These are phyloP conservation scores for Prunus davidiana DNA, from an alignment of 306 rosid genomes.

Conservation along the genomic window DNA sequence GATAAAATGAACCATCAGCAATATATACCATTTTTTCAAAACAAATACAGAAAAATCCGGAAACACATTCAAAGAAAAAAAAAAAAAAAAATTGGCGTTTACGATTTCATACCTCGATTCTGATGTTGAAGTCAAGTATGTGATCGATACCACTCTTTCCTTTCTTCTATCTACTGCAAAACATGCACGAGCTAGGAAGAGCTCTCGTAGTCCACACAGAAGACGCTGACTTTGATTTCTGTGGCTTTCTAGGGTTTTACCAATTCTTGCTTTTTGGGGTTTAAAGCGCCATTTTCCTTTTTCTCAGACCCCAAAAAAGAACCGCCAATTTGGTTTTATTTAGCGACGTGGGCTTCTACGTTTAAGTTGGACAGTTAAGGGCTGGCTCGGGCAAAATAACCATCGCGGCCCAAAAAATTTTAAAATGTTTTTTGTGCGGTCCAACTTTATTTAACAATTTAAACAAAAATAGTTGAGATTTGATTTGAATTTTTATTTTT, in stretches of 20 bases:
- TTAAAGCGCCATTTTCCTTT: conserved; percentile 1
- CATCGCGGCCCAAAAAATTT: not conserved
- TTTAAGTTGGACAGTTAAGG: not conserved
- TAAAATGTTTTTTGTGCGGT: not conserved
- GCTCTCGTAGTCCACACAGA: not conserved
- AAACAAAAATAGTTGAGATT: too few species aligned
- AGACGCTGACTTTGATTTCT: not conserved
- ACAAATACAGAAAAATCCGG: not conserved
- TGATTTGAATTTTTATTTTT: too few species aligned
- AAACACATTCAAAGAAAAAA: not conserved
- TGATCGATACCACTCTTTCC: not conserved
- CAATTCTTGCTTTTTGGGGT: not conserved
- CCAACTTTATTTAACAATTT: not conserved
- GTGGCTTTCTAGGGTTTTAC: not conserved
- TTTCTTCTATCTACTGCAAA: not conserved
- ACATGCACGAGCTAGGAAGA: not conserved
- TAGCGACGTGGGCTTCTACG: not conserved
- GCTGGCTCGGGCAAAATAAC: not conserved
- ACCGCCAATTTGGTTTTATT: not conserved
- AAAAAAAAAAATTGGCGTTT: not conserved
- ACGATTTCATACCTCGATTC: not conserved
- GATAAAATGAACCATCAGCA: not conserved
- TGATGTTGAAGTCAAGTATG: not conserved
- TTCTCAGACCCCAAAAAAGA: not conserved
- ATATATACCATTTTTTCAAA: not conserved